phyloP scores from a whole-genome alignment of 352 stramenopile genomes.

The Blastocystis sp. region DNA sequence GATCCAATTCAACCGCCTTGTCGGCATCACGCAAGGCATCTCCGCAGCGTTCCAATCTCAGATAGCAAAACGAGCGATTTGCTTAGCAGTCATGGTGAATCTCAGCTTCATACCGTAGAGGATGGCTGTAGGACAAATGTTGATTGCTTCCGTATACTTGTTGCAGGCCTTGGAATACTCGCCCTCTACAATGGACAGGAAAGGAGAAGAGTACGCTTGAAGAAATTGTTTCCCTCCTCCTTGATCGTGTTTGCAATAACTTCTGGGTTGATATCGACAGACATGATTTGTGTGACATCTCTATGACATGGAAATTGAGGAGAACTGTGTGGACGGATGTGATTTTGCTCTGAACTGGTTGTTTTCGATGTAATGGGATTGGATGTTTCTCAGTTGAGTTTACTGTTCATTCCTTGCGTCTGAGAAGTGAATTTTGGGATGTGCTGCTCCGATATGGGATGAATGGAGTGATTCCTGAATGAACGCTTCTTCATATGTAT shows the following conservation, averaged over 20 bases:
- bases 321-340: too few species aligned
- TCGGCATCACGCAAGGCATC: constrained; percentile 88
- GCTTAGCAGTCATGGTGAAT: constrained; percentile 55
- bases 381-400: too few species aligned
- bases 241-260: not conserved
- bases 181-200: constrained; percentile 67
- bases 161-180: constrained; percentile 71
- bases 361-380: too few species aligned
- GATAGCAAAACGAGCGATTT: constrained; percentile 85
- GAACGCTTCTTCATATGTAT: too few species aligned
- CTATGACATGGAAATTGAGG: too few species aligned
- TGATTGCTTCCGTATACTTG: constrained; percentile 77
- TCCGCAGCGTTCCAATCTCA: constrained; percentile 95
- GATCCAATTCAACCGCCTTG: constrained; percentile 80
- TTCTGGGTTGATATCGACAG: not conserved
- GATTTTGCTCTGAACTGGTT: too few species aligned
- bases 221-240: not conserved
- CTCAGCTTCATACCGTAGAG: constrained; percentile 66
- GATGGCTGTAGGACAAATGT: constrained; percentile 74
- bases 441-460: too few species aligned
- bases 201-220: not conserved
- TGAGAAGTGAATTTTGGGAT: too few species aligned
- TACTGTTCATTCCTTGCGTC: too few species aligned
- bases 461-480: too few species aligned
- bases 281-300: not conserved